Evolutionary conservation across 2,329 filamentous ascomycete species (phyloP), one percentile per base, ranked within the genome.

Genomic region (Trichoderma sp.): DNA sequence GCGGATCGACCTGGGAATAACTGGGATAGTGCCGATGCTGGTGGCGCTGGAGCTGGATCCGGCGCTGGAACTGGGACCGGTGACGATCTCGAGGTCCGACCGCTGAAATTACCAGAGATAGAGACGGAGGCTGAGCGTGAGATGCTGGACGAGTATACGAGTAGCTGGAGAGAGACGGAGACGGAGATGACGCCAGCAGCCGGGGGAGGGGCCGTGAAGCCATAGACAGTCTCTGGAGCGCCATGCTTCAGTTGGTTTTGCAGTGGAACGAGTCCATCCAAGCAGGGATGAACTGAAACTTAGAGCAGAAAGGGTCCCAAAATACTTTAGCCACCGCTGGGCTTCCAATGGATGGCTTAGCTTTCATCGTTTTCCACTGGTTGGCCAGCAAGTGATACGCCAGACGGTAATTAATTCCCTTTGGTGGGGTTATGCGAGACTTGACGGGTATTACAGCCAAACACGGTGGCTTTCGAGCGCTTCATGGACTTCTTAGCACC

Each of bases 1-100:
- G 70, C 70, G 70, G 69, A 72, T 68, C 70, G 63, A 53, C 70
- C 21, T 71, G 14, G 36, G 21, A 57, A 58, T 21, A 18, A 36
- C 47, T 32, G 64, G 12, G 30, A 51, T 56, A 66, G 65, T 15
- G 51, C 47, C 32, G 64, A 9, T 9, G 64, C 51, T 57, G 36
- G 34, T 43, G 65, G 65, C 26, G 36, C 53, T 53, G 43, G 32
- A 15, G 39, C 56, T 56, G 43, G 32, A 28, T 36, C 26, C 39
- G 62, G 70, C n/a, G 28, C 56, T 28, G 43, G n/a, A 5, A 53
- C 26, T 47, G 62, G 70, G 34, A 26, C 62, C 62, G 66, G 65
- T 24, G 66, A 63, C 62, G 57, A 72, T 72, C 71, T 39, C 5
- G 34, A 47, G 28, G 11, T 58, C 71, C 65, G 58, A 63, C 71